Evolutionary conservation across 768 basidiomycete genomes (phyloP), one percentile per base, ranked within the genome.

Genomic region (Calvatia gigantea): DNA sequence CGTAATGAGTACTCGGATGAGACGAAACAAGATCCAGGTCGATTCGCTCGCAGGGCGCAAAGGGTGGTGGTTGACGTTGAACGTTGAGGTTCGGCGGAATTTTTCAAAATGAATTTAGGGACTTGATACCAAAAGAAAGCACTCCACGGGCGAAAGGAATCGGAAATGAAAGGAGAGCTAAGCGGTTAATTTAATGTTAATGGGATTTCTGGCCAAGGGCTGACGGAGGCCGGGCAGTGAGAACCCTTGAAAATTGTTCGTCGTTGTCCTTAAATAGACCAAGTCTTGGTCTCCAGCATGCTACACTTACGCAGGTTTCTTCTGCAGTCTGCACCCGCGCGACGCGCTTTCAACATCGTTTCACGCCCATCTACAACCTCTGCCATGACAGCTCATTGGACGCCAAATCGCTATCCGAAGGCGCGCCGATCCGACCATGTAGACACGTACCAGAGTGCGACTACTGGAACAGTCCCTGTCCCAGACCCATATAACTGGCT

Each of bases 401-500:
- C 62, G 11, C 74, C 83, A 17, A 76, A 81, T 60, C 65, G 64
- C 25, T 92, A 92, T 64, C 91, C 91, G 0, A 48, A 67, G 6
- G 78, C 87, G 25, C 83, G 81, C 52, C 81, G 88, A 48, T 82
- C 80, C 6, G 82, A 87, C 62, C 82, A 86, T 63, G 70, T 84
- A 45, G 86, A 90, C 66, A 67, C 77, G 31, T 93, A 89, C 73
- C 78, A 84, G 66, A 87, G 84, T 68, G 79, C 82, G 61, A 67
- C 70, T 42, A 69, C 75, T n/a, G 88, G 85, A 21, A 64, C 82
- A 51, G 85, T 91, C 37, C 71, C 70, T 35, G 83, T 93, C 0
- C 68, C 74, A 3, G 86, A 91, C 67, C 88, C 89, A 5, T 90
- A 89, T 70, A 70, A 79, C 41, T 91, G 89, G 88, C 74, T 93